Base-by-base conservation (phyloP, 805 yeast species). In the Candida andamanensis region DNA sequence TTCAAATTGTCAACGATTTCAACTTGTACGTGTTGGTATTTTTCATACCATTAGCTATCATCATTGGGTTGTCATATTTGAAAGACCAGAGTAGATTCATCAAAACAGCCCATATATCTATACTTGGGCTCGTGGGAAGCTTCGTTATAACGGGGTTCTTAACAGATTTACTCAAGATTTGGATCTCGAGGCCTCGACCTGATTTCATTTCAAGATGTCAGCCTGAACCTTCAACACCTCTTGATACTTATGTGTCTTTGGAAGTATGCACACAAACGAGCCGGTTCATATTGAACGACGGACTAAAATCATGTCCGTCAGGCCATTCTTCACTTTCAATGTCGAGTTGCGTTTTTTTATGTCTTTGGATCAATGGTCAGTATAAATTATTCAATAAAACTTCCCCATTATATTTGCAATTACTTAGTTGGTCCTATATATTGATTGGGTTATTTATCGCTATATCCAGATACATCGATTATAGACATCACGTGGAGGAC, bases 131-230 rank as follows among this genome's bases (percentile, higher is more conserved):
- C 22, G 44, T 54, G 39, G 35, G 58, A 15, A 45, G 58, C 13
- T 52, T 55, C 15, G 40, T 49, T 15, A 26, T 56, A 15, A 49
- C 60, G 17, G 57, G 56, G 15, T 57, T 52, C 21, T 29, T 55
- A 30, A 66, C 64, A 31, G 72, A 58, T 44, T 46, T 59, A 19
- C 46, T 60, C 40, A 63, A 62, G 44, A 50, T 50, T 31, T 61
- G 56, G 60, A 65, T 56, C 17, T 67, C 65, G 4, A 49, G 66
- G 35, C 69, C 63, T 21, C 44, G 72, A 33, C 72, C 72, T 4
- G 72, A 66, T 35, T 66, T 66, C 40, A 42, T 66, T 30, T 56
- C 56, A 24, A 49, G 72, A 26, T 66, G 72, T 44, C 54, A 46
- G 24, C 60, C 62, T 26, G 41, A 27, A 26, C 23, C 42, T 4